Evolutionary conservation across 805 yeast genomes (phyloP).

Genomic region (Kluyveromyces siamensis): DNA sequence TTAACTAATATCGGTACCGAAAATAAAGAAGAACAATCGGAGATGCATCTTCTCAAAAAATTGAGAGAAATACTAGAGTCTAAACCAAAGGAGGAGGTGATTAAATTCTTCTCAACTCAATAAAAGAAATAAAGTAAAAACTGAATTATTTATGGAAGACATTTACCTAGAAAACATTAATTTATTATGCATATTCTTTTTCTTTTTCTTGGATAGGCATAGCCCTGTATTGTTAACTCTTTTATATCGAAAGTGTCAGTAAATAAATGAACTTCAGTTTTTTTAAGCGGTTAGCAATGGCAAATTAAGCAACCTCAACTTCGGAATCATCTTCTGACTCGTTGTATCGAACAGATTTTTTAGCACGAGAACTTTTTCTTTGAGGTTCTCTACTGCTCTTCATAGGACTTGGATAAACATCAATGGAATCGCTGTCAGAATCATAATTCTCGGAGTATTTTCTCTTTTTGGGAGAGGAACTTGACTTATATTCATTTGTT

Average conservation of each 20-base stretch:
- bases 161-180: neutral
- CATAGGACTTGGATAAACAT: conserved; percentile 4
- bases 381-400: conserved; percentile 13
- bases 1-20: conserved; percentile 6
- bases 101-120: conserved; percentile 44
- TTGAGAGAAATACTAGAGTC: conserved; percentile 53
- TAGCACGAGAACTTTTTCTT: conserved; percentile 34
- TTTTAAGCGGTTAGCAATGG: neutral
- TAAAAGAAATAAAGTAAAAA: conserved; percentile 1
- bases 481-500: conserved; percentile 16
- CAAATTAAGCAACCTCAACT: conserved; percentile 11
- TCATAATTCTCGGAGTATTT: neutral
- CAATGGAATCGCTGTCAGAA: conserved; percentile 1
- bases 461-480: conserved; percentile 4
- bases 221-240: neutral
- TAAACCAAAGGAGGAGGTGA: conserved; percentile 60
- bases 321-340: conserved; percentile 29
- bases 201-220: neutral
- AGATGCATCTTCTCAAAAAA: conserved; percentile 41
- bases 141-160: neutral
- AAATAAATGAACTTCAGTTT: neutral
- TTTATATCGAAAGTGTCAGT: neutral
- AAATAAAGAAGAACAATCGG: conserved; percentile 23
- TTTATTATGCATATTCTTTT: neutral
- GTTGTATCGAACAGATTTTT: conserved; percentile 28